Percentiles rank a stretch among this genome's conserved stretches.
Evolutionary conservation across 139 green algal genomes (phyloP).

Genomic region (Chlamydomonas sphaeroides): DNA sequence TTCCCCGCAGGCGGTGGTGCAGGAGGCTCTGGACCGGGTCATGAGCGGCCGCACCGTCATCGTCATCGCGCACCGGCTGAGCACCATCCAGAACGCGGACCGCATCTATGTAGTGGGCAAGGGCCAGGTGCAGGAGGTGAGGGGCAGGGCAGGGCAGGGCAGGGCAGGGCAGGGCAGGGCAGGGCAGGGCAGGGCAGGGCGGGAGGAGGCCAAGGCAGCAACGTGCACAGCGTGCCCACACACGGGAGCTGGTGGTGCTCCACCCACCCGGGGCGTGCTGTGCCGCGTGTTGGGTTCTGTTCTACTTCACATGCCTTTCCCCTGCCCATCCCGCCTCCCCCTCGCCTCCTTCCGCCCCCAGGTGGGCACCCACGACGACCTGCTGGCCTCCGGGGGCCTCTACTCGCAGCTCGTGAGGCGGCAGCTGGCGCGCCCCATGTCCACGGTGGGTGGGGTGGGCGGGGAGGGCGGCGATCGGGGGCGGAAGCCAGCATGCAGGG

Average conservation of each 20-base stretch:
- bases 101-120: slow-evolving; percentile 80
- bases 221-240: background rate
- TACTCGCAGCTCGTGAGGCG: slow-evolving; percentile 74
- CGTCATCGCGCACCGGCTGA: slow-evolving; percentile 93
- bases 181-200: background rate
- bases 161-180: background rate
- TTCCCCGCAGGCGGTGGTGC: slow-evolving; percentile 74
- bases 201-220: background rate
- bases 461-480: background rate
- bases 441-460: background rate
- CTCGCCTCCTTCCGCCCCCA: no score
- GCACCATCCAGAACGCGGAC: slow-evolving; percentile 86
- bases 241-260: background rate
- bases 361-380: slow-evolving; percentile 69
- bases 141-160: background rate
- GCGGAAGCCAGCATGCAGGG: no score
- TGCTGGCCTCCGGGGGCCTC: slow-evolving; percentile 58
- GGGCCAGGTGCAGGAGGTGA: slow-evolving; percentile 67
- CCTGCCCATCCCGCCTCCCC: no score
- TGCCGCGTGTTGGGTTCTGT: background rate
- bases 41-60: slow-evolving; percentile 88
- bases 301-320: background rate
- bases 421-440: slow-evolving; percentile 43
- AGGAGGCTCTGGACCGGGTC: slow-evolving; percentile 90
- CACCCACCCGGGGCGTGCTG: no score